A percentile compares a stretch with the other conserved stretches of the same genome.
Conservation (phyloP, 192 early-diverging fungal genomes). For the Haplosporangium gracile region DNA sequence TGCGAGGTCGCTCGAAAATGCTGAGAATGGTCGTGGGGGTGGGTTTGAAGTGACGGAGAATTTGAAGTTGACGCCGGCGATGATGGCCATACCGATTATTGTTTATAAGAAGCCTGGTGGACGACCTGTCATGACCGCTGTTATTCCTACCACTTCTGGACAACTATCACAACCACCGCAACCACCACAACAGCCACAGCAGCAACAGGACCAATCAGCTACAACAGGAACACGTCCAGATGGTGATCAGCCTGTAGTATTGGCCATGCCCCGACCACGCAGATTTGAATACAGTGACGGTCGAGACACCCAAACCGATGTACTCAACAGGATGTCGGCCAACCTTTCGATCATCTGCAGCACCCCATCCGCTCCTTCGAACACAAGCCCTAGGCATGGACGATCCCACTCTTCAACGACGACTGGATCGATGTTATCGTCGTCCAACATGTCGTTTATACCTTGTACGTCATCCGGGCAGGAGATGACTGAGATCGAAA, state of each 20-base stretch:
- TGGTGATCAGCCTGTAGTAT: conserved; percentile 1
- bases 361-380: neutral
- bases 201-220: neutral
- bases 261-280: neutral
- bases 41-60: conserved; percentile 10
- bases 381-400: neutral
- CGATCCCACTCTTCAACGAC: neutral
- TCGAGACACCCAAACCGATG: conserved; percentile 15
- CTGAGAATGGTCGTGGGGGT: conserved; percentile 8
- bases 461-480: conserved; percentile 5
- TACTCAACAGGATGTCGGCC: conserved; percentile 16
- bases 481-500: neutral
- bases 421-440: neutral
- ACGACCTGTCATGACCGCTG: neutral
- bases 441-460: conserved; percentile 9
- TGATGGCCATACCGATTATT: conserved; percentile 43
- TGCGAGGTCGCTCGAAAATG: conserved; percentile 12
- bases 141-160: neutral
- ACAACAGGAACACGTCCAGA: neutral
- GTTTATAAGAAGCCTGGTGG: conserved; percentile 29
- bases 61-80: conserved; percentile 38
- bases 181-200: neutral
- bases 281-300: no score
- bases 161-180: neutral
- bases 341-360: conserved; percentile 11